Conservation (phyloP, 106 monocot species). For the Narthecium ossifragum region DNA sequence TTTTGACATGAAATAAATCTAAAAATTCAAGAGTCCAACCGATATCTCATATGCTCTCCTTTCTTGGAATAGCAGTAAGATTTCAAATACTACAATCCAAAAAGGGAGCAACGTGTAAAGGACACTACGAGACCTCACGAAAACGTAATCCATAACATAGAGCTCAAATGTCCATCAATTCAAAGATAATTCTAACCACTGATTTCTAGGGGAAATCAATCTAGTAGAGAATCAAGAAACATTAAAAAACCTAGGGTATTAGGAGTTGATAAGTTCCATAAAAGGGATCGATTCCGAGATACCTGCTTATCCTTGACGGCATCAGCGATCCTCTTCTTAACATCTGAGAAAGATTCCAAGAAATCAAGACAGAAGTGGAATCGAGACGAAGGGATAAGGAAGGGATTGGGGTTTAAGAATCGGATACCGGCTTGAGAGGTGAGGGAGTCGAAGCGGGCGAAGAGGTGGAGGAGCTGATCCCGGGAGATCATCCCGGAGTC, state of each 20-base stretch:
- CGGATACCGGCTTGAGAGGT: slow-evolving; percentile 51
- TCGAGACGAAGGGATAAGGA: background rate
- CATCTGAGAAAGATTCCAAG: slow-evolving; percentile 51
- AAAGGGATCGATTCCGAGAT: background rate
- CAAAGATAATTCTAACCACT: background rate
- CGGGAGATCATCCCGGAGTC: slow-evolving; percentile 55
- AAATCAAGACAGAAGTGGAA: slow-evolving; percentile 4
- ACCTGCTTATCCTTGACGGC: slow-evolving; percentile 93
- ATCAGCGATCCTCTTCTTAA: slow-evolving; percentile 67
- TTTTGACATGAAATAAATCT: background rate
- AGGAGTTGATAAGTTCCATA: background rate
- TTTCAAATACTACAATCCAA: too few relatives aligned
- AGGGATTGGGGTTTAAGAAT: background rate
- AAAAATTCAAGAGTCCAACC: background rate
- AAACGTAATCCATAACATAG: background rate
- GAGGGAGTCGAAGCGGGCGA: slow-evolving; percentile 74
- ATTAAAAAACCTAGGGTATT: slow-evolving; percentile 1
- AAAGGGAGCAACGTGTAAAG: too few relatives aligned
- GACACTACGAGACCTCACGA: too few relatives aligned
- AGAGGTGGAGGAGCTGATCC: slow-evolving; percentile 77
- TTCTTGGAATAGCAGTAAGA: too few relatives aligned
- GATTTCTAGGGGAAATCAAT: too few relatives aligned
- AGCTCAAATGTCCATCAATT: background rate
- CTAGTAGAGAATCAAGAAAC: slow-evolving; percentile 1
- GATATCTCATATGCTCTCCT: background rate